Evolutionary conservation across 164 flowering plant genomes (phyloP).

Genomic region (Aristolochia fimbriata): DNA sequence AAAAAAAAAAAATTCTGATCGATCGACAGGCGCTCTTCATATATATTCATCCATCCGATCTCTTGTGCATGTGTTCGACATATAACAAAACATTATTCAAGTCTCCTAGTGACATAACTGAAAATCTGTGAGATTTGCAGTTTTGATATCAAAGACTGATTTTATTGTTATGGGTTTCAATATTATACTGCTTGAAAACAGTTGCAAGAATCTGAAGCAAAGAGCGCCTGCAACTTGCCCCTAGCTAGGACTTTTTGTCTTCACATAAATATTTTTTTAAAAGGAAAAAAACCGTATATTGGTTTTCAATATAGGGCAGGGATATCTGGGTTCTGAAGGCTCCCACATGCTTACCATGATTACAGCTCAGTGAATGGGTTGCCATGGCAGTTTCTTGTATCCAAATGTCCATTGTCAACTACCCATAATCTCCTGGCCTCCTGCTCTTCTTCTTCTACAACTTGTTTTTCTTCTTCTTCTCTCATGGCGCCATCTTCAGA

Average conservation of each 20-base stretch:
- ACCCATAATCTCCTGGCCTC: neutral
- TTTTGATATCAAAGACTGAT: conserved; percentile 1
- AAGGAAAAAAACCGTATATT: neutral
- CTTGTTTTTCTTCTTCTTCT: neutral
- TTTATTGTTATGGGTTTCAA: conserved; percentile 2
- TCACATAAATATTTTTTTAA: neutral
- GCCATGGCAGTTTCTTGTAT: conserved; percentile 3
- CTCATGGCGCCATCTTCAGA: too few species aligned
- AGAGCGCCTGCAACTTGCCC: conserved; percentile 8
- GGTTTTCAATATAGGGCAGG: conserved; percentile 4
- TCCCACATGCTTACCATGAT: conserved; percentile 15
- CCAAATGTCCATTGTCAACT: conserved; percentile 4
- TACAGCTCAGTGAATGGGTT: conserved; percentile 10
- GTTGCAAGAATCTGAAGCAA: conserved; percentile 9
- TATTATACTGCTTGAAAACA: neutral
- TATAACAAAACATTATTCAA: neutral
- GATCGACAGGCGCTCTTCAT: too few species aligned
- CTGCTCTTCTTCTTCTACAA: neutral
- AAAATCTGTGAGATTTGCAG: conserved; percentile 10
- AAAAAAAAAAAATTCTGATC: too few species aligned
- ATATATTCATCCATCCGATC: too few species aligned
- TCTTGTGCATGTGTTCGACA: neutral
- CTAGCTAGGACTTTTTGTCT: conserved; percentile 5
- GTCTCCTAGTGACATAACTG: conserved; percentile 1
- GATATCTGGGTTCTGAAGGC: conserved; percentile 7